These are phyloP conservation scores for Leccinum pachyderme DNA, from an alignment of 1,284 basidiomycete genomes.

Conservation along the genomic window DNA sequence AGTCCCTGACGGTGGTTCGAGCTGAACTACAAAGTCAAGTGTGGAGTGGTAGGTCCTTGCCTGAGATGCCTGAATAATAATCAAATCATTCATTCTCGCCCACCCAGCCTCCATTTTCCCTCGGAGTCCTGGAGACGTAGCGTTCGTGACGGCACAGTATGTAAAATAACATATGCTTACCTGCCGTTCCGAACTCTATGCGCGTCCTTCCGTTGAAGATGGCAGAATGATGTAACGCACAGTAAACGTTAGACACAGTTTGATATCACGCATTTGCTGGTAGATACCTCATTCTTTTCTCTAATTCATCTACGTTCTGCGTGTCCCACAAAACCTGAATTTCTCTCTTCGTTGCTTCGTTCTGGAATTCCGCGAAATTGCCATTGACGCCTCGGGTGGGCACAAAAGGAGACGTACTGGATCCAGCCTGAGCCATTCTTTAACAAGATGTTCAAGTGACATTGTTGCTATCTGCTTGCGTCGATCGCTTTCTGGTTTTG, in stretches of 20 bases:
- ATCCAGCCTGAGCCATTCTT: constrained; percentile 58
- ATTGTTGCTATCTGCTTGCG: not conserved
- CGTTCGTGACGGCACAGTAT: not conserved
- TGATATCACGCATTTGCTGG: not conserved
- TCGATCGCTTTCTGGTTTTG: not conserved
- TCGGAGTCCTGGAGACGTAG: constrained; percentile 55
- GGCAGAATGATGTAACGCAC: not conserved
- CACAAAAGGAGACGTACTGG: constrained; percentile 35
- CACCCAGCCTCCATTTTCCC: constrained; percentile 85
- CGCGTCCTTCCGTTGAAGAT: constrained; percentile 45
- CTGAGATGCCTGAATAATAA: constrained; percentile 80
- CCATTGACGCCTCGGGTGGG: not conserved
- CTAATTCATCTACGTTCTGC: constrained; percentile 48
- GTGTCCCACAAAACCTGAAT: constrained; percentile 50
- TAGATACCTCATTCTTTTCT: constrained; percentile 55
- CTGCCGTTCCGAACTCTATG: constrained; percentile 85
- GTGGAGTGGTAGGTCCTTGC: constrained; percentile 34
- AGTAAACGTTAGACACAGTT: not conserved
- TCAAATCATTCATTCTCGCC: constrained; percentile 84
- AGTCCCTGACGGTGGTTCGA: constrained; percentile 52
- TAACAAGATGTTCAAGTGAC: constrained; percentile 44
- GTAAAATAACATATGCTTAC: constrained; percentile 38
- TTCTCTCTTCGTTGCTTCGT: constrained; percentile 51
- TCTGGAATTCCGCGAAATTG: constrained; percentile 37
- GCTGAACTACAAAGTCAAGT: not conserved